Percentiles rank a stretch among this genome's conserved stretches.
Conservation (phyloP, 805 yeast species). For the Starmera quercuum region DNA sequence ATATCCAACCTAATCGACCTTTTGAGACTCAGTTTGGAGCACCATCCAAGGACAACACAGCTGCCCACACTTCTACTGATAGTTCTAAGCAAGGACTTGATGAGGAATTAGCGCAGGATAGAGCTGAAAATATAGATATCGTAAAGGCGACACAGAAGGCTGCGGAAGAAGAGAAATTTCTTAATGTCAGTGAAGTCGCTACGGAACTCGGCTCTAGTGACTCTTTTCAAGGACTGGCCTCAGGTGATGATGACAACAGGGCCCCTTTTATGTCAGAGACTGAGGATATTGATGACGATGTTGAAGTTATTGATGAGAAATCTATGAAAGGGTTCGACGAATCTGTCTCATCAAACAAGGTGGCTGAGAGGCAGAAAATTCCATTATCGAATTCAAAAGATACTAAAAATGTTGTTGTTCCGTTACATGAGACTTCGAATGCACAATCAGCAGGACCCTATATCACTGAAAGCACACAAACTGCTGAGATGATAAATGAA, state of each 20-base stretch:
- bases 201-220: conserved; percentile 1
- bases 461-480: conserved; percentile 7
- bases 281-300: conserved; percentile 1
- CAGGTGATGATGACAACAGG: background rate
- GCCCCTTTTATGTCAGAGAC: background rate
- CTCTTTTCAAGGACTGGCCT: conserved; percentile 3
- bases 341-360: background rate
- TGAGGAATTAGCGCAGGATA: background rate
- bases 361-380: no score
- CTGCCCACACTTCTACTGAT: no score
- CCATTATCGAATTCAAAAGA: background rate
- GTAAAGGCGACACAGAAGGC: background rate
- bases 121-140: background rate
- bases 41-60: no score
- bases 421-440: background rate
- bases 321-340: background rate
- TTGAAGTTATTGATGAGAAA: background rate
- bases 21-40: no score
- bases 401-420: conserved; percentile 1
- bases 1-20: background rate
- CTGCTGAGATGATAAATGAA: conserved; percentile 6
- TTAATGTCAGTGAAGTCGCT: background rate
- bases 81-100: background rate
- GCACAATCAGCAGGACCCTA: background rate
- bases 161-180: background rate